phyloP scores from a whole-genome alignment of 2,329 filamentous ascomycete genomes.

The Dothideomycetidae sp. region DNA sequence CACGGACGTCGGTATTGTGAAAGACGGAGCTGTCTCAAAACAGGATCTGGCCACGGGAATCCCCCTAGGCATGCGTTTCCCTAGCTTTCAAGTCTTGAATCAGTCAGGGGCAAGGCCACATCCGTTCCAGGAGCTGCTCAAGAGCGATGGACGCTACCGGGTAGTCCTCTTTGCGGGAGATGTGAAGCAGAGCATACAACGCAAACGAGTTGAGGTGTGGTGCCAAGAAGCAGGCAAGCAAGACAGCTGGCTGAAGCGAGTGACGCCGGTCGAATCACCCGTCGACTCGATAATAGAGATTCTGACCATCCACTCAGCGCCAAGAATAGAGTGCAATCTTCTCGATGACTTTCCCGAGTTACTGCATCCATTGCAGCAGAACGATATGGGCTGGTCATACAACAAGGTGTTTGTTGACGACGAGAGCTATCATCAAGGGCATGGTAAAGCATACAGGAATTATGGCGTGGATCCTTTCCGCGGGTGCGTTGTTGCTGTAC shows the following conservation, averaged over 20 bases:
- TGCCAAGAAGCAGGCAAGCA: constrained; percentile 28
- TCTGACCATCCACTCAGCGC: constrained; percentile 44
- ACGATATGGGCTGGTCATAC: constrained; percentile 18
- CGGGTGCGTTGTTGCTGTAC: constrained; percentile 43
- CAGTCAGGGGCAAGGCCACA: constrained; percentile 43
- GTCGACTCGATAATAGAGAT: constrained; percentile 40
- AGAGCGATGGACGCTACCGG: constrained; percentile 44
- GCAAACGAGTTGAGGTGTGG: constrained; percentile 32
- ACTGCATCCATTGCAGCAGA: constrained; percentile 26
- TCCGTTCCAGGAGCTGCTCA: constrained; percentile 44
- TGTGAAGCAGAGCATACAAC: constrained; percentile 32
- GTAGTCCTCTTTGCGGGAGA: constrained; percentile 50
- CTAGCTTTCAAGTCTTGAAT: constrained; percentile 44
- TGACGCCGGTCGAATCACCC: constrained; percentile 22
- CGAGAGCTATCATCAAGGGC: constrained; percentile 28
- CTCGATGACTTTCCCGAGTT: constrained; percentile 28
- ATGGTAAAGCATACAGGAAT: constrained; percentile 34
- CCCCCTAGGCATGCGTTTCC: constrained; percentile 43
- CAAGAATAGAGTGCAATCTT: constrained; percentile 31
- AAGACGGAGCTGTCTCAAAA: constrained; percentile 21
- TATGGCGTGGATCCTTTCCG: constrained; percentile 43
- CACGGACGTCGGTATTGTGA: constrained; percentile 26
- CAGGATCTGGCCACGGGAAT: constrained; percentile 32
- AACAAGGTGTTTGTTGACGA: constrained; percentile 30
- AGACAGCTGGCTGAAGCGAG: constrained; percentile 8